Evolutionary conservation across 371 early-diverging fungal genomes (phyloP).

Genomic region (Rhizomucor miehei): DNA sequence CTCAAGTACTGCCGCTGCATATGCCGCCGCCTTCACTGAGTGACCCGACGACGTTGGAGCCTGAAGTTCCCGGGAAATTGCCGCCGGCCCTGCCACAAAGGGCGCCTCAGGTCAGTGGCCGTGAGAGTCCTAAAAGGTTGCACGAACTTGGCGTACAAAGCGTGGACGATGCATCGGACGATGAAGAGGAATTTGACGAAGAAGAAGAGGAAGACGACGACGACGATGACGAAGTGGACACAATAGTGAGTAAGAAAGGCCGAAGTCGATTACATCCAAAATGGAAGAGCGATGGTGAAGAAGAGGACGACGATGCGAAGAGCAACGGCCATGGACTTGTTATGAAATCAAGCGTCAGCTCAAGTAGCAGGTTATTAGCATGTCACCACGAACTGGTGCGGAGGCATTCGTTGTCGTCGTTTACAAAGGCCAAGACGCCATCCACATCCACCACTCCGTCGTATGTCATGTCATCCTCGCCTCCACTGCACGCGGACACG

Average conservation of each 20-base stretch:
- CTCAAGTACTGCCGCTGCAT: constrained; percentile 47
- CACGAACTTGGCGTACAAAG: constrained; percentile 2
- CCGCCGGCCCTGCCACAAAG: neutral
- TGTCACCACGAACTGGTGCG: constrained; percentile 13
- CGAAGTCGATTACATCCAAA: constrained; percentile 17
- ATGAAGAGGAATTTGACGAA: constrained; percentile 20
- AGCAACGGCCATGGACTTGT: constrained; percentile 9
- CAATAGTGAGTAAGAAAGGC: constrained; percentile 10
- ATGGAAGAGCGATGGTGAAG: constrained; percentile 29
- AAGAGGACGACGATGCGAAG: constrained; percentile 16
- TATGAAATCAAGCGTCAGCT: constrained; percentile 3
- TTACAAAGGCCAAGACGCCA: constrained; percentile 24
- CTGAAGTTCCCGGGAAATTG: constrained; percentile 3
- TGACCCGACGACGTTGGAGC: constrained; percentile 17
- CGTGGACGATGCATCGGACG: constrained; percentile 10
- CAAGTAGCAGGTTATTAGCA: constrained; percentile 7
- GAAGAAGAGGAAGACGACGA: constrained; percentile 24
- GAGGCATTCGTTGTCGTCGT: constrained; percentile 39
- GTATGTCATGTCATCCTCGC: constrained; percentile 38
- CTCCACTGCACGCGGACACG: constrained; percentile 20
- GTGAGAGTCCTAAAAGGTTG: neutral
- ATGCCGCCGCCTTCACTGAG: constrained; percentile 52
- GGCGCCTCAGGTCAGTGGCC: neutral
- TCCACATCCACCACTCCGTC: constrained; percentile 35
- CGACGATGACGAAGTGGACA: constrained; percentile 22